Base-by-base conservation (phyloP, 2,329 filamentous ascomycete genomes). In the Kalaharituber pfeilii region DNA sequence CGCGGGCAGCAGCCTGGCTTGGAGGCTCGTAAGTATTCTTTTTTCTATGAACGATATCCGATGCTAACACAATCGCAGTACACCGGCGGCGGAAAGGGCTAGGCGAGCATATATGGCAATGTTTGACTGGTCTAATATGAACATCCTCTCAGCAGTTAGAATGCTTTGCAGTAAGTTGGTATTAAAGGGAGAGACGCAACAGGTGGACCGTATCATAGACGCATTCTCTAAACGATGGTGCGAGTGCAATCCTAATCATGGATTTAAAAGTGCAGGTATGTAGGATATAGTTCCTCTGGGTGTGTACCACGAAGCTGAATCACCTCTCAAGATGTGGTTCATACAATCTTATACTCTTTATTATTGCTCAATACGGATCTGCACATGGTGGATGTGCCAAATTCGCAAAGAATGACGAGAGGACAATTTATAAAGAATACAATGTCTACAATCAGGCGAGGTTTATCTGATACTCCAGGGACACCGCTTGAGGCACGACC, bases 391-490 rank as follows among this genome's bases (percentile, higher is more conserved):
- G 88, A 96, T 65, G 94, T 96, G 62, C 87, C 94, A 58, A 59
- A 59, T 29, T 63, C 62, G 20, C 80, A 84, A 63, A 94, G 94
- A 71, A 98, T 98, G 91, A 96, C 89, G 1, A 80, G 84, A 54
- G 82, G 76, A 59, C 89, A 96, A 65, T 98, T 96, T 65, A 78
- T 98, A 66, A 94, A 93, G 69, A 98, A 98, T 66, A 95, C 91
- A 3, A 81, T 96, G 74, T 83, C 84, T 0, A 94, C 89, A 0
- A 84, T 98, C 58, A 79, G 78, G 56, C 80, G 86, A 50, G 81
- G 85, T 11, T 75, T 87, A 8, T 72, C 75, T 36, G 86, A 94
- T 62, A 79, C 81, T n/a, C 78, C 74, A 0, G 79, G 84, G 1
- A 76, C 80, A 57, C 2, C 51, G 18, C 27, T 57, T 57, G 47